These are phyloP conservation scores for Cyberlindnera maclurae DNA, from an alignment of 805 yeast genomes.

Conservation along the genomic window DNA sequence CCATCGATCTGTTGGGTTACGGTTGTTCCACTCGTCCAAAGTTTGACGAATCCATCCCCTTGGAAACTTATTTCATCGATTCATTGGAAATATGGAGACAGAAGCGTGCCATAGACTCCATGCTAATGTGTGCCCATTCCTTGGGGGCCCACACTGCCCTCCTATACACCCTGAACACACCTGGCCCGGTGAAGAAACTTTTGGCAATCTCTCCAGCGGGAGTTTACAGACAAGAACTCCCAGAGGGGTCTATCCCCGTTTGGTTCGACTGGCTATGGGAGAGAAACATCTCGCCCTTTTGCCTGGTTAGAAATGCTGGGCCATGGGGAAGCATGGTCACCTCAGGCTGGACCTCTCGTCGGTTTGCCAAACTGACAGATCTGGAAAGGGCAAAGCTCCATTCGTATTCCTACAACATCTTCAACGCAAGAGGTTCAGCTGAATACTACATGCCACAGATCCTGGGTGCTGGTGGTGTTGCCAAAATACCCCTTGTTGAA, in stretches of 20 bases:
- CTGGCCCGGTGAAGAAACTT: slow-evolving; percentile 56
- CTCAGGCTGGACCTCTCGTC: slow-evolving; percentile 81
- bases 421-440: slow-evolving; percentile 85
- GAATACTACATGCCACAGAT: slow-evolving; percentile 84
- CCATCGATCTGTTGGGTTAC: slow-evolving; percentile 84
- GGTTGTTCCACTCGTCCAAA: slow-evolving; percentile 83
- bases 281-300: slow-evolving; percentile 77
- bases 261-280: slow-evolving; percentile 87
- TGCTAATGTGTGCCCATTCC: slow-evolving; percentile 75
- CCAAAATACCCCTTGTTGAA: slow-evolving; percentile 61
- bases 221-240: slow-evolving; percentile 42
- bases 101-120: slow-evolving; percentile 38
- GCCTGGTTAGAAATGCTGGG: slow-evolving; percentile 68
- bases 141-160: slow-evolving; percentile 85
- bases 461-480: slow-evolving; percentile 86
- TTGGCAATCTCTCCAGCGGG: slow-evolving; percentile 92
- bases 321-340: slow-evolving; percentile 80
- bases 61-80: slow-evolving; percentile 38
- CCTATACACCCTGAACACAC: slow-evolving; percentile 54
- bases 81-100: slow-evolving; percentile 59
- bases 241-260: slow-evolving; percentile 47
- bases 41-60: slow-evolving; percentile 32
- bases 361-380: slow-evolving; percentile 56
- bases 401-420: slow-evolving; percentile 73
- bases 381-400: slow-evolving; percentile 53